Percentiles rank a stretch among this genome's conserved stretches.
phyloP scores from a whole-genome alignment of 345 rosid genomes.

The Linum trigynum region DNA sequence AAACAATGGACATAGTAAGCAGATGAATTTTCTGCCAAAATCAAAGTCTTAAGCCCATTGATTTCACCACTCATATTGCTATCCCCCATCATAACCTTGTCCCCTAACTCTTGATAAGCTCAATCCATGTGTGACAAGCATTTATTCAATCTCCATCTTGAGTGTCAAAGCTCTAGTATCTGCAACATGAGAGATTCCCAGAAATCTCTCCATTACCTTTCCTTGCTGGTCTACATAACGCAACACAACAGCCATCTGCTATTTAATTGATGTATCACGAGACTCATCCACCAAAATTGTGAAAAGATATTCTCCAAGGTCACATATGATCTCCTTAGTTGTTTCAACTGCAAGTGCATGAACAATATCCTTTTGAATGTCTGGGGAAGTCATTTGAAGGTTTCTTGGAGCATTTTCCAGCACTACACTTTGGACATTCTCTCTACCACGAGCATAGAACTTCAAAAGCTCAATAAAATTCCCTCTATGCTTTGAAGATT shows the following conservation, averaged over 20 bases:
- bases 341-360: too few relatives aligned
- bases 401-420: too few relatives aligned
- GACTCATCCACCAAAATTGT: slow-evolving; percentile 11
- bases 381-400: too few relatives aligned
- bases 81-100: slow-evolving; percentile 8
- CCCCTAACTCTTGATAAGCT: slow-evolving; percentile 5
- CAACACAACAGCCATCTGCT: slow-evolving; percentile 4
- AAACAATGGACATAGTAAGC: too few relatives aligned
- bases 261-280: slow-evolving; percentile 1
- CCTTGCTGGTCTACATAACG: slow-evolving; percentile 1
- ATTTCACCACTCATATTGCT: too few relatives aligned
- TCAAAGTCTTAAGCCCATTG: too few relatives aligned
- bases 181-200: slow-evolving; percentile 1
- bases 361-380: too few relatives aligned
- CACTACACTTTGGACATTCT: too few relatives aligned
- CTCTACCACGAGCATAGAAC: too few relatives aligned
- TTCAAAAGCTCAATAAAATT: slow-evolving; percentile 12
- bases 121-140: slow-evolving; percentile 1
- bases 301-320: too few relatives aligned
- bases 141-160: not conserved
- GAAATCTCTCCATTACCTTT: not conserved
- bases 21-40: too few relatives aligned
- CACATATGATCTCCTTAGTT: too few relatives aligned
- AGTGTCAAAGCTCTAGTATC: not conserved
- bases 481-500: slow-evolving; percentile 1